Evolutionary conservation across 768 basidiomycete species (phyloP).

Genomic region (Russula virescens): DNA sequence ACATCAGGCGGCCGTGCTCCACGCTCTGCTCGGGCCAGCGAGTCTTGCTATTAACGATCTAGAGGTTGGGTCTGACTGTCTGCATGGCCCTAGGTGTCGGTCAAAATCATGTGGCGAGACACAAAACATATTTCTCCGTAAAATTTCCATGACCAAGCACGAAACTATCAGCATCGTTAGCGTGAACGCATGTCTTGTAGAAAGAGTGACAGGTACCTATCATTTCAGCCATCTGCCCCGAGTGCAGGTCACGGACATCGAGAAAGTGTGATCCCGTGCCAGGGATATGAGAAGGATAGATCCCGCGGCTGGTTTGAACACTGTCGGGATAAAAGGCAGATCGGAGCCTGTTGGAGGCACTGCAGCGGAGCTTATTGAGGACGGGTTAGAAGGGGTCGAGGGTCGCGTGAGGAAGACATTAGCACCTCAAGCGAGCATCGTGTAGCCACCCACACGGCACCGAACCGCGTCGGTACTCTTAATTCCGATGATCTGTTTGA

Average conservation of each 20-base stretch:
- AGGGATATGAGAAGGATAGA: conserved; percentile 8
- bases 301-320: conserved; percentile 3
- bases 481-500: conserved; percentile 6
- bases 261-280: conserved; percentile 15
- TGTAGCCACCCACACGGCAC: conserved; percentile 20
- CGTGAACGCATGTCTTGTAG: neutral
- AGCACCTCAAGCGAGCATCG: conserved; percentile 15
- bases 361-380: conserved; percentile 11
- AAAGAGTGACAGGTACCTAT: conserved; percentile 9
- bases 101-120: conserved; percentile 18
- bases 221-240: conserved; percentile 15
- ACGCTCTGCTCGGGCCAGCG: neutral
- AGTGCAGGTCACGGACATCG: conserved; percentile 9
- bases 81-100: conserved; percentile 18
- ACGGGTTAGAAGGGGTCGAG: neutral
- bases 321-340: conserved; percentile 20
- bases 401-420: neutral
- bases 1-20: neutral
- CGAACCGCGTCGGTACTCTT: conserved; percentile 19
- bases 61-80: conserved; percentile 15
- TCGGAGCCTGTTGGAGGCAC: neutral
- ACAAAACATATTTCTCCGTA: conserved; percentile 21
- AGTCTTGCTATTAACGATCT: conserved; percentile 15
- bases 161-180: conserved; percentile 9
- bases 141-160: conserved; percentile 23